These are phyloP conservation scores for Erysimum cheiri DNA, from an alignment of 441 rosid species.

Conservation along the genomic window DNA sequence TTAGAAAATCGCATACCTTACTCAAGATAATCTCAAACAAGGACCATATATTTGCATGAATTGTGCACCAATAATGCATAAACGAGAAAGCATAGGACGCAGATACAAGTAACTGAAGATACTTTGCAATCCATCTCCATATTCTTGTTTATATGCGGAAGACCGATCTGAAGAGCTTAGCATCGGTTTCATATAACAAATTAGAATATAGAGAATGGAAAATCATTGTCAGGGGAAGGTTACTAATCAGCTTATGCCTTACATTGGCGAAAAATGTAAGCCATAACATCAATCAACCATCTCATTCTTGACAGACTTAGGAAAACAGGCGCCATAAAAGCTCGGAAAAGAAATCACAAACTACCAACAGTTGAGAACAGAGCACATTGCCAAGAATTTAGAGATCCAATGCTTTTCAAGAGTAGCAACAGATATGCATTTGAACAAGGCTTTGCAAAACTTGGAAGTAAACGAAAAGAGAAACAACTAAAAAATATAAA, in stretches of 20 bases:
- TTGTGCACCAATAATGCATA: not conserved
- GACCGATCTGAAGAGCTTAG: conserved; percentile 10
- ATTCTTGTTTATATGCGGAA: not conserved
- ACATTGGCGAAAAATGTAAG: conserved; percentile 5
- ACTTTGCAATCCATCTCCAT: conserved; percentile 18
- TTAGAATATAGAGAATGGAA: not conserved
- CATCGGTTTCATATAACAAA: not conserved
- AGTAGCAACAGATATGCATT: conserved; percentile 42
- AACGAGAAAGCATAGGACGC: not conserved
- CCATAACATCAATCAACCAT: conserved; percentile 12
- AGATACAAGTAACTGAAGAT: not conserved
- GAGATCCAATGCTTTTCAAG: conserved; percentile 35
- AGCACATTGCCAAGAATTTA: conserved; percentile 30
- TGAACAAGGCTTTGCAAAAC: conserved; percentile 41
- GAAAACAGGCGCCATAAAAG: not conserved
- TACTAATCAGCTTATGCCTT: not conserved
- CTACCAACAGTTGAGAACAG: conserved; percentile 27
- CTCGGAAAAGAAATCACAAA: not conserved
- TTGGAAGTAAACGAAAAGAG: conserved; percentile 36
- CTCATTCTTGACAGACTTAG: not conserved
- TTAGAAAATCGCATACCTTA: conserved; percentile 23
- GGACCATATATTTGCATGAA: not conserved
- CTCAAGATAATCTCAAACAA: conserved; percentile 24
- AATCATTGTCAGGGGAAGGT: not conserved
- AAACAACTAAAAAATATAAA: conserved; percentile 14